Evolutionary conservation across 2,329 filamentous ascomycete species (phyloP).

Genomic region (Samsoniella hepiali): DNA sequence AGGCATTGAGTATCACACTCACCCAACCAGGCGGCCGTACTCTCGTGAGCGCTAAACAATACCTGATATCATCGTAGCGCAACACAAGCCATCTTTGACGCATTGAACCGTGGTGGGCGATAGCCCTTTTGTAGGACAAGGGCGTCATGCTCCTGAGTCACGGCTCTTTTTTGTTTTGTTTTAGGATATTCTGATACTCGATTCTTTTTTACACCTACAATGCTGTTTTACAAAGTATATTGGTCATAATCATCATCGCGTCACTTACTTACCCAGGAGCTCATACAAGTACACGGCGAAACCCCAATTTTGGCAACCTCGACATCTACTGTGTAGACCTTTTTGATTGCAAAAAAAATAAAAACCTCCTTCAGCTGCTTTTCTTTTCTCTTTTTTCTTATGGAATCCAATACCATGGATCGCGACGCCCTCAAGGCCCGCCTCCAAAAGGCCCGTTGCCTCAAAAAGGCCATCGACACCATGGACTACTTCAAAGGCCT

Average conservation of each 20-base stretch:
- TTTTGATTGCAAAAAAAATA: background rate
- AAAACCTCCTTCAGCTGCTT: too few species aligned
- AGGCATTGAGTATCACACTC: too few species aligned
- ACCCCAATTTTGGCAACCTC: background rate
- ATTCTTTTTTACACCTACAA: background rate
- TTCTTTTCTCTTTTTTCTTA: background rate
- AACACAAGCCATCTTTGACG: background rate
- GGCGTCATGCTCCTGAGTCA: background rate
- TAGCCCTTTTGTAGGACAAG: background rate
- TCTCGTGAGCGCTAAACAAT: too few species aligned
- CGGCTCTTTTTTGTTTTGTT: background rate
- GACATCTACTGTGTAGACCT: background rate
- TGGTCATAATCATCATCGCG: background rate
- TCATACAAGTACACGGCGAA: background rate
- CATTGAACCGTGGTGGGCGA: background rate
- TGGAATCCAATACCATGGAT: constrained; percentile 21
- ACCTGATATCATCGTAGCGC: too few species aligned
- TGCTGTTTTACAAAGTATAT: background rate
- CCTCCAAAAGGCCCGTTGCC: too few species aligned
- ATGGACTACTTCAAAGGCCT: too few species aligned
- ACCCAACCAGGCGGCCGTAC: too few species aligned
- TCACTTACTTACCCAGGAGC: background rate
- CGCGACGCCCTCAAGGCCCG: too few species aligned
- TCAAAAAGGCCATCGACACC: too few species aligned
- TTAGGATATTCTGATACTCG: too few species aligned